Evolutionary conservation across 441 rosid species (phyloP), one percentile per base, ranked within the genome.

Genomic region (Mallotus repandus): DNA sequence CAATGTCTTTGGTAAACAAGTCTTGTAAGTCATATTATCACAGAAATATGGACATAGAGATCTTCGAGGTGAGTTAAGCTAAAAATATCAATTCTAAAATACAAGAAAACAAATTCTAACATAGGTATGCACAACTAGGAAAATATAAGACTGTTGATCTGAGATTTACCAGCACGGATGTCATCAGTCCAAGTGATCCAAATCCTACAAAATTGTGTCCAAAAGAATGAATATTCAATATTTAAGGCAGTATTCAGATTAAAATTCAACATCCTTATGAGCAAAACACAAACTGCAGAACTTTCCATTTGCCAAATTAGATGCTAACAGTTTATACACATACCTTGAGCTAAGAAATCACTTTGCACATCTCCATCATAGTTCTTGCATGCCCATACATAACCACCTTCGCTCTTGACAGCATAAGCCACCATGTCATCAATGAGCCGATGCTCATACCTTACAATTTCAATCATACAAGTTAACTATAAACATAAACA

Each of bases 351-450:
- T 77, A 94, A 81, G 86, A 92, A 92, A 83, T 94, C 98, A 83
- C 97, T 94, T 83, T 94, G 97, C 63, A 94, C 97, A 83, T 94
- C 98, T 52, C 98, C 98, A 81, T 94, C 98, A 76, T 94, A 94
- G 78, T 92, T 94, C 80, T 94, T 94, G 87, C 98, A 92, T n/a
- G 98, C 98, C 98, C 97, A 94, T 43, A 92, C 97, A 71, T 89
- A 94, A 69, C 94, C 97, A 50, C 98, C 94, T 49, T 92, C 97
- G 38, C 94, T 94, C 78, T 94, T 94, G 67, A 92, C 79, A 45
- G 98, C 95, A 80, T 94, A 94, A 57, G 98, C 98, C 71, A 94
- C 98, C 97, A 92, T 90, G 82, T 94, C 98, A 82, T 94, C 98
- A 49, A 94, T 94, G 54, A 94, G 87, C 68, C 95, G 97, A 75